Evolutionary conservation across 2,329 filamentous ascomycete species (phyloP).

Genomic region (Exophiala bonariae): DNA sequence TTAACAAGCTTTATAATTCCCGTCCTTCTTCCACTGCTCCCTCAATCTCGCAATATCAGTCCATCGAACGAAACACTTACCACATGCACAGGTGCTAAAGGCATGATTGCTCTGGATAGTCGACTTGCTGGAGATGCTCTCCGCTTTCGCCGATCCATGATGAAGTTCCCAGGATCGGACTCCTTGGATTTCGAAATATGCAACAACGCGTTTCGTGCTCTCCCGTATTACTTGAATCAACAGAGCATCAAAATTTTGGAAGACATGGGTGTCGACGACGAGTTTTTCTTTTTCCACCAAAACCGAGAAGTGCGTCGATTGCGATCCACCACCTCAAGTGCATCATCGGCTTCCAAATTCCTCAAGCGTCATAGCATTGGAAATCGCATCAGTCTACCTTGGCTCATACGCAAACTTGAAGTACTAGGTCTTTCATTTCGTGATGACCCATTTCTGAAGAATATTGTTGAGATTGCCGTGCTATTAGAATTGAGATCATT

Average conservation of each 20-base stretch:
- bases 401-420: conserved; percentile 61
- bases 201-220: conserved; percentile 64
- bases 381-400: conserved; percentile 59
- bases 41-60: too few relatives aligned
- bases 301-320: conserved; percentile 61
- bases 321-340: conserved; percentile 57
- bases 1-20: too few relatives aligned
- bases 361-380: conserved; percentile 64
- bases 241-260: conserved; percentile 85
- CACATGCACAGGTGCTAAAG: conserved; percentile 61
- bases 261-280: conserved; percentile 63
- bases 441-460: conserved; percentile 68
- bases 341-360: conserved; percentile 65
- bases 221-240: conserved; percentile 72
- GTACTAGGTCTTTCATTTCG: conserved; percentile 64
- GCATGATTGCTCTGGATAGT: conserved; percentile 72
- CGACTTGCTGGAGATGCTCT: conserved; percentile 60
- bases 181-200: conserved; percentile 67
- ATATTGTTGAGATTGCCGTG: conserved; percentile 68
- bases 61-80: too few relatives aligned
- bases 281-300: conserved; percentile 67
- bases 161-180: conserved; percentile 67
- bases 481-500: conserved; percentile 70
- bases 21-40: too few relatives aligned
- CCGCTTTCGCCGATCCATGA: conserved; percentile 71